phyloP scores from a whole-genome alignment of 1,284 basidiomycete genomes.

The Apiotrichum domesticum region DNA sequence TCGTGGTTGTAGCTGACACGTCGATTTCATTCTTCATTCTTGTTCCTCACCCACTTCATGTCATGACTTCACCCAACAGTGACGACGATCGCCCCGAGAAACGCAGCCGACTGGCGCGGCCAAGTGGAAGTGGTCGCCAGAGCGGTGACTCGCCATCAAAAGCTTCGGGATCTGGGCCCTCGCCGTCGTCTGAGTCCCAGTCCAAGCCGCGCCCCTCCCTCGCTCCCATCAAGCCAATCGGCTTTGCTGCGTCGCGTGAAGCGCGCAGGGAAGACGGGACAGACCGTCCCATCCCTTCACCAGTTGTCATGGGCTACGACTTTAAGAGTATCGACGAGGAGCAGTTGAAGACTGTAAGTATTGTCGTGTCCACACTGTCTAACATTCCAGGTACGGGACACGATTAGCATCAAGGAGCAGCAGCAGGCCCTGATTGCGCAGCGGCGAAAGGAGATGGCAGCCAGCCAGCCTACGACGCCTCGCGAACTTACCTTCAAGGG shows the following conservation, averaged over 20 bases:
- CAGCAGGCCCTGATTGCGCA: slow-evolving; percentile 44
- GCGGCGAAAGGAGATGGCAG: slow-evolving; percentile 33
- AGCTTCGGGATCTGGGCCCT: not conserved
- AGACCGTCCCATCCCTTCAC: slow-evolving; percentile 31
- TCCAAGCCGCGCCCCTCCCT: slow-evolving; percentile 10
- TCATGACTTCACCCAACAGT: not conserved
- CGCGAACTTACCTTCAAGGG: slow-evolving; percentile 42
- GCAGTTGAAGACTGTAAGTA: slow-evolving; percentile 41
- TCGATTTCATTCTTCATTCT: not conserved
- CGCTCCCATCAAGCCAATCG: slow-evolving; percentile 39
- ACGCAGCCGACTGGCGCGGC: slow-evolving; percentile 7
- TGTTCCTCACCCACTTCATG: too few relatives aligned
- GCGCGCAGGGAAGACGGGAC: slow-evolving; percentile 27
- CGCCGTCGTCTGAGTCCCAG: slow-evolving; percentile 3
- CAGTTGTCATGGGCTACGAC: slow-evolving; percentile 45
- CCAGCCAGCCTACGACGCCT: slow-evolving; percentile 31
- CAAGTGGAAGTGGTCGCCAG: slow-evolving; percentile 3
- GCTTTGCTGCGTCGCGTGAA: slow-evolving; percentile 37
- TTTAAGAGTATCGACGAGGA: slow-evolving; percentile 40
- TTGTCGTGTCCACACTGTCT: not conserved
- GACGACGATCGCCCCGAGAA: slow-evolving; percentile 18
- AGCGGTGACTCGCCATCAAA: slow-evolving; percentile 17
- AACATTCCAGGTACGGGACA: slow-evolving; percentile 37
- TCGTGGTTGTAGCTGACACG: too few relatives aligned
- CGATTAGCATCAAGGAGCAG: slow-evolving; percentile 43